These are phyloP conservation scores for Trypanosoma cruzi DNA, from an alignment of 208 protist species.

Conservation along the genomic window DNA sequence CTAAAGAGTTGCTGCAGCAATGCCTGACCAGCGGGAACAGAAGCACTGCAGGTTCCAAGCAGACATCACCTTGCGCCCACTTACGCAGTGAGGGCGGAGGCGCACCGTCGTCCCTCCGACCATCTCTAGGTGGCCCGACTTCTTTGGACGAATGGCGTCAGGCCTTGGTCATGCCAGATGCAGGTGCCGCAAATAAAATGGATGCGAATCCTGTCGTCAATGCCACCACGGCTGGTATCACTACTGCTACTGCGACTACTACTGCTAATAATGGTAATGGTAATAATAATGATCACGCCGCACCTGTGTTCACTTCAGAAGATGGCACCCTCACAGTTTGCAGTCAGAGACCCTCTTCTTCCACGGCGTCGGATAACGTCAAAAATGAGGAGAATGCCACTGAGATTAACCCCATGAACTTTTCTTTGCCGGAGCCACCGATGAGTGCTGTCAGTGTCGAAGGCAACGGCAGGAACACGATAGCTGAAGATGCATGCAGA, in stretches of 20 bases:
- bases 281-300: neutral
- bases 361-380: neutral
- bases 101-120: neutral
- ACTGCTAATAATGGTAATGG: too few relatives aligned
- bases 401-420: neutral
- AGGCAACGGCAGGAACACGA: neutral
- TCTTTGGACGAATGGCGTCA: conserved; percentile 11
- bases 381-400: neutral
- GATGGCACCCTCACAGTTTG: neutral
- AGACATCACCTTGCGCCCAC: neutral
- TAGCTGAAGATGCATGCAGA: neutral
- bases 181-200: neutral
- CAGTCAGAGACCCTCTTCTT: neutral
- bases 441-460: neutral
- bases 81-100: neutral
- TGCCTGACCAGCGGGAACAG: conserved; percentile 39
- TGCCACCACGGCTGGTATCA: neutral
- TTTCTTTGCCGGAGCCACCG: neutral
- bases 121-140: neutral
- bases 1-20: conserved; percentile 33
- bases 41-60: conserved; percentile 14
- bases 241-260: neutral
- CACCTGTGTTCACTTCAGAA: neutral
- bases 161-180: neutral
- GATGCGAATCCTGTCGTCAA: neutral